Percentiles rank a stretch among this genome's conserved stretches.
phyloP scores from a whole-genome alignment of 179 eudicot genomes.

The Patellifolia procumbens region DNA sequence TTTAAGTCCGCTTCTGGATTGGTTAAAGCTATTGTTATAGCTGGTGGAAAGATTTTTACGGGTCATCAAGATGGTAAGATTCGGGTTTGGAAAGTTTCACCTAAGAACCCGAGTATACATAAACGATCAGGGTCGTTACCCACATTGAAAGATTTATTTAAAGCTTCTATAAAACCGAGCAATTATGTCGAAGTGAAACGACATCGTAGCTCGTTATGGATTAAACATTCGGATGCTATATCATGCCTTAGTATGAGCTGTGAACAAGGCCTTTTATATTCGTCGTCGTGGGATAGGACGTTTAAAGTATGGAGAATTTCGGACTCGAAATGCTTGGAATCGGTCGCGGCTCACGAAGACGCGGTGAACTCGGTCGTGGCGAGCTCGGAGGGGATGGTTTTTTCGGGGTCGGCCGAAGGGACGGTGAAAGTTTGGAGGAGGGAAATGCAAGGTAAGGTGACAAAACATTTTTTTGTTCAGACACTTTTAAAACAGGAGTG shows the following conservation, averaged over 20 bases:
- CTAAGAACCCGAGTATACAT: constrained; percentile 63
- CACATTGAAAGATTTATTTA: constrained; percentile 72
- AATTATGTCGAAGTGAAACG: constrained; percentile 75
- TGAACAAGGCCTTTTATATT: constrained; percentile 61
- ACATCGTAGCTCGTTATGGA: constrained; percentile 67
- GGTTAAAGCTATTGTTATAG: constrained; percentile 73
- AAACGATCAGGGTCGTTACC: constrained; percentile 74
- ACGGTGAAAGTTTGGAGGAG: constrained; percentile 85
- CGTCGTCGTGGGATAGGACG: constrained; percentile 94
- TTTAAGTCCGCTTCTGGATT: constrained; percentile 80
- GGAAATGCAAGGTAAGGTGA: constrained; percentile 50
- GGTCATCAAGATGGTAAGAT: constrained; percentile 96
- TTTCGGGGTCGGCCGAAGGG: constrained; percentile 87
- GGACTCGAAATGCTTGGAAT: constrained; percentile 84
- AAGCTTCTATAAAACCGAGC: constrained; percentile 81
- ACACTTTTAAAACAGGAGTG: constrained; percentile 63
- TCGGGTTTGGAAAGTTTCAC: constrained; percentile 85
- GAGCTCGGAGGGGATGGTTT: constrained; percentile 53
- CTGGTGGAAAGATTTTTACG: constrained; percentile 71
- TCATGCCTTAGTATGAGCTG: constrained; percentile 63
- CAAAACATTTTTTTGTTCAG: constrained; percentile 49
- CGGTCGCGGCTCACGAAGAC: constrained; percentile 82
- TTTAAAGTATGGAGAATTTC: constrained; percentile 79
- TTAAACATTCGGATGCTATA: constrained; percentile 81
- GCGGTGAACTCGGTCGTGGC: constrained; percentile 74